Percentiles rank a stretch among this genome's conserved stretches.
Conservation (phyloP, 2,329 filamentous ascomycete genomes). For the Ascocoryne sarcoides region DNA sequence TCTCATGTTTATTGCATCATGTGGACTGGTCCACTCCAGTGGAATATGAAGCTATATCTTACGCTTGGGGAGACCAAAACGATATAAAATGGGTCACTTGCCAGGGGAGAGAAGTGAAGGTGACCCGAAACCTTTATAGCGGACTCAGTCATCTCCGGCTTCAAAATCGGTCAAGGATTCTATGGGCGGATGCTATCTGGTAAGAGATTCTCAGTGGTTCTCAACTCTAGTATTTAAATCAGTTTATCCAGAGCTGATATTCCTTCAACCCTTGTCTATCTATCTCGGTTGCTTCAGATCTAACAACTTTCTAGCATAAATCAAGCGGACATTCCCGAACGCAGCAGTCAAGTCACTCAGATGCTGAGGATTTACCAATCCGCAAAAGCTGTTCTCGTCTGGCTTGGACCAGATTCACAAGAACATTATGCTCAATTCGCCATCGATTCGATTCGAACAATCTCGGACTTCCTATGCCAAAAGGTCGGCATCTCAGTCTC, state of each 20-base stretch:
- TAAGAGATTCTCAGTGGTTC: conserved; percentile 2
- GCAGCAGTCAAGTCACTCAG: conserved; percentile 19
- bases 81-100: conserved; percentile 1
- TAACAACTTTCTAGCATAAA: conserved; percentile 14
- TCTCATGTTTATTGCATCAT: conserved; percentile 12
- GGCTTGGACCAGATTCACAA: conserved; percentile 13
- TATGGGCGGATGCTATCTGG: conserved; percentile 18
- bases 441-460: conserved; percentile 3
- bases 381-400: conserved; percentile 21
- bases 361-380: conserved; percentile 25
- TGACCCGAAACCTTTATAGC: conserved; percentile 14
- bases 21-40: conserved; percentile 9
- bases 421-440: conserved; percentile 2
- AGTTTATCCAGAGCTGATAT: neutral
- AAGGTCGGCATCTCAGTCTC: conserved; percentile 3
- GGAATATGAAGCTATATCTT: conserved; percentile 24
- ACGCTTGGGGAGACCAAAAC: conserved; percentile 18
- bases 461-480: conserved; percentile 6
- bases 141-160: conserved; percentile 16
- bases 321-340: conserved; percentile 19
- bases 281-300: neutral
- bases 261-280: neutral
- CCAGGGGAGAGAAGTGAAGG: conserved; percentile 1
- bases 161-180: conserved; percentile 7
- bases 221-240: neutral